Evolutionary conservation across 768 basidiomycete species (phyloP), one percentile per base, ranked within the genome.

Genomic region (Pisolithus sp.): DNA sequence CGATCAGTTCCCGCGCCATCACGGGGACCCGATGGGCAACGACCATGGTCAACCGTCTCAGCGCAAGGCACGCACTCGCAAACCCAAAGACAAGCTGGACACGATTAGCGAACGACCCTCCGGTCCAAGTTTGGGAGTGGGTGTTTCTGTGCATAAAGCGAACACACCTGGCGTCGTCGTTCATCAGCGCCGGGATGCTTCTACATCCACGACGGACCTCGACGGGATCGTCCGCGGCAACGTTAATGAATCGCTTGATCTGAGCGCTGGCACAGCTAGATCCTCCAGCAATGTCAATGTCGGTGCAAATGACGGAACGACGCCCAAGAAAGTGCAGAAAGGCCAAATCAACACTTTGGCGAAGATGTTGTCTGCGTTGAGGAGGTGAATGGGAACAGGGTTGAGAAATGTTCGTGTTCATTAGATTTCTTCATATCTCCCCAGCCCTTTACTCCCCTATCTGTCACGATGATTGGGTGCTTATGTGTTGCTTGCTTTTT

Each of bases 261-360:
- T 5, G 4, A 18, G 43, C n/a, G 17, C 26, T 13, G 34, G 12
- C 13, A 34, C 34, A 15, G 13, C 12, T 34, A 34, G 3, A 34
- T 34, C 12, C n/a, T 28, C 43, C 15, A 28, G 6, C 21, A 41
- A 21, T 24, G 43, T 17, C 17, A 44, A 20, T 13, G 23, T 41
- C 42, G 31, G 46, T 21, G 46, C 34, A 62, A 55, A 42, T 55
- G 55, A 34, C 53, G 77, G 50, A 76, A 73, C 20, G 64, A 70
- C 51, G 46, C 79, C 81, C 48, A 72, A 89, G 77, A 91, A 87
- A 72, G 85, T 89, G 62, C 85, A 90, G 73, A 92, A 85, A 70
- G 88, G 86, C 45, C 92, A 93, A 75, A 93, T 93, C 71, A 84
- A 85, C 61, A 80, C 89, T 39, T 75, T 94, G 60, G 91, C 91